Base-by-base conservation (phyloP, 2,329 filamentous ascomycete species). In the Epichloe sylvatica region DNA sequence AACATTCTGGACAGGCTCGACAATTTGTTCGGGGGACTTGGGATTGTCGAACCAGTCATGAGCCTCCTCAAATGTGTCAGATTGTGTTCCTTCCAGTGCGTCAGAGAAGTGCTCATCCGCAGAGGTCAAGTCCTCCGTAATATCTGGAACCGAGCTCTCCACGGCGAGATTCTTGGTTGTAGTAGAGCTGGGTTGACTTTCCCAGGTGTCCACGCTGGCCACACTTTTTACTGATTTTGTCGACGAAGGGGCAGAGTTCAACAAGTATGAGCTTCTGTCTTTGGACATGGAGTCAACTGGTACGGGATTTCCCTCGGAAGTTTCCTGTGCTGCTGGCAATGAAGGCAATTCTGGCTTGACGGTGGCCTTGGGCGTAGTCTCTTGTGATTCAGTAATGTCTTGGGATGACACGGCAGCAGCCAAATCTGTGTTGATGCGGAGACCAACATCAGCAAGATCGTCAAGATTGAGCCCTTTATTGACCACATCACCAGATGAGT, bases 291-390 rank as follows among this genome's bases (percentile, higher is more conserved):
- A 51, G 37, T 73, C 68, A 15, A 70, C 54, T 5, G 66, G 62
- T 30, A 64, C 64, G 19, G 67, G 65, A 37, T 72, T 66, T 38
- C 66, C 63, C 50, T 34, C 45, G 5, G 42, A 23, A n/a, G 36
- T 33, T 33, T 56, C 49, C 45, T 53, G 46, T 33, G 48, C n/a
- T 15, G 51, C 33, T 52, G 61, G 36, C n/a, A 52, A 40, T 23
- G 40, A 47, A 7, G 60, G 61, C 12, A 67, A 54, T 40, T 60
- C 58, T 9, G 62, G 64, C 50, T 53, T 60, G n/a, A 55, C 50
- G 17, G 71, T 73, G 4, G 81, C 81, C 53, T 79, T 85, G 1
- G 85, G 84, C 1, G 84, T 89, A 0, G 76, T 74, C 59, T 86
- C 78, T 55, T 80, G 70, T 5, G 82, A 86, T 42, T 73, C 81